Evolutionary conservation across 495 filamentous ascomycete genomes (phyloP).

Genomic region (Lophiostoma macrostomum): DNA sequence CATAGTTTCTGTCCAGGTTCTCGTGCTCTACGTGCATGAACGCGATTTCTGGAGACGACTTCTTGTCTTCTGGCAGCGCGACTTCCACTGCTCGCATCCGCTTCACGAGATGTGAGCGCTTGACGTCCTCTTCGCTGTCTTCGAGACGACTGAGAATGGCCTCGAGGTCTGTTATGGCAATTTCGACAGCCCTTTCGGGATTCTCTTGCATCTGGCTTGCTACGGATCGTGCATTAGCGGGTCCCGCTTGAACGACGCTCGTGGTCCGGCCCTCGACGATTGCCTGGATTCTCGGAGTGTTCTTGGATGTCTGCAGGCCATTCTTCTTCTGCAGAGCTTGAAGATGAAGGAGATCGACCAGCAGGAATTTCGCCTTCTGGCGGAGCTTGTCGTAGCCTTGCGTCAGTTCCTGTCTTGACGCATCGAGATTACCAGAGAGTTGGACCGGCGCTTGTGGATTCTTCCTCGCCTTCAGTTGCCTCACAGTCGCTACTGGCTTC

Average conservation of each 20-base stretch:
- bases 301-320: slow-evolving; percentile 13
- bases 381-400: slow-evolving; percentile 23
- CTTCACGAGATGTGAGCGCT: slow-evolving; percentile 29
- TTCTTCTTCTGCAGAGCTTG: slow-evolving; percentile 26
- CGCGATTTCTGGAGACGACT: slow-evolving; percentile 24
- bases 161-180: slow-evolving; percentile 24
- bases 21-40: slow-evolving; percentile 40
- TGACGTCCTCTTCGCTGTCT: slow-evolving; percentile 18
- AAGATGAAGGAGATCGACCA: slow-evolving; percentile 23
- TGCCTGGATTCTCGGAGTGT: slow-evolving; percentile 14
- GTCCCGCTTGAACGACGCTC: neutral
- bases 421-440: slow-evolving; percentile 25
- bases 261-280: slow-evolving; percentile 18
- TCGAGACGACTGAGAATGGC: slow-evolving; percentile 25
- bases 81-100: slow-evolving; percentile 25
- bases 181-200: slow-evolving; percentile 17
- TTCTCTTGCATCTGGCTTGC: slow-evolving; percentile 19
- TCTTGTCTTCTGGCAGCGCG: slow-evolving; percentile 28
- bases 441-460: slow-evolving; percentile 3
- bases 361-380: slow-evolving; percentile 14
- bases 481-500: too few relatives aligned
- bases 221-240: slow-evolving; percentile 26
- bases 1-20: slow-evolving; percentile 33
- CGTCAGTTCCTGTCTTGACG: slow-evolving; percentile 16
- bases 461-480: too few relatives aligned